Percentiles rank a stretch among this genome's conserved stretches.
Evolutionary conservation across 1,284 basidiomycete genomes (phyloP).

Genomic region (Tranzscheliella williamsii): DNA sequence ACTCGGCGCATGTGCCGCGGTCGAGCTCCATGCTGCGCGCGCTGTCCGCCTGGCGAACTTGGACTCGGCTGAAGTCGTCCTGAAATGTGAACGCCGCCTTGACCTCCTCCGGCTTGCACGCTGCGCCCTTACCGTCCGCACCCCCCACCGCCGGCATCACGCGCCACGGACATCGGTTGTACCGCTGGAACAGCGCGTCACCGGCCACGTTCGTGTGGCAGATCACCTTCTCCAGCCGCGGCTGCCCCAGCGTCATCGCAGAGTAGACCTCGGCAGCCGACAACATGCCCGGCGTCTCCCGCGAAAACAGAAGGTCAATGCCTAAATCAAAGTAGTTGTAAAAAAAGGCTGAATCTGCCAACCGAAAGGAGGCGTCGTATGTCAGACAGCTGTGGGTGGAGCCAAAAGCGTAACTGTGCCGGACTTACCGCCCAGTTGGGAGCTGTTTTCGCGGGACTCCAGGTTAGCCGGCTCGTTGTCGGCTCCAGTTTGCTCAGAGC

Average conservation of each 20-base stretch:
- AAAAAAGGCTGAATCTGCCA: constrained; percentile 30
- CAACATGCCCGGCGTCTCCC: constrained; percentile 10
- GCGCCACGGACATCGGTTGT: constrained; percentile 38
- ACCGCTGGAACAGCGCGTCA: constrained; percentile 36
- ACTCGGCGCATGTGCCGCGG: constrained; percentile 32
- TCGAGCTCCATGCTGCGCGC: constrained; percentile 37
- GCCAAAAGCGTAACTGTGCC: too few species aligned
- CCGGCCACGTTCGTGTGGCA: constrained; percentile 38
- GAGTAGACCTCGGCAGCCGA: constrained; percentile 11
- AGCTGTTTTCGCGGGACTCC: too few species aligned
- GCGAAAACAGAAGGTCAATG: constrained; percentile 36
- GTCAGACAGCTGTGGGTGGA: constrained; percentile 7
- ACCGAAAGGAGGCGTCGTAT: constrained; percentile 4
- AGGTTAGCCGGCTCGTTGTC: too few species aligned
- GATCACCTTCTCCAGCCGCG: constrained; percentile 40
- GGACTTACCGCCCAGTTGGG: too few species aligned
- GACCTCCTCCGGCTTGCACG: constrained; percentile 1
- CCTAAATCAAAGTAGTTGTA: constrained; percentile 49
- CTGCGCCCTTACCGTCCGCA: not conserved
- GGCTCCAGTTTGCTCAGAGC: too few species aligned
- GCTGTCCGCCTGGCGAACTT: constrained; percentile 13
- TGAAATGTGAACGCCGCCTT: constrained; percentile 8
- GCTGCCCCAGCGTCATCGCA: constrained; percentile 11
- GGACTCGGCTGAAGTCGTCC: constrained; percentile 26
- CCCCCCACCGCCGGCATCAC: not conserved